Percentiles rank a stretch among this genome's conserved stretches.
Evolutionary conservation across 2,329 filamentous ascomycete species (phyloP).

Genomic region (Cladophialophora immunda): DNA sequence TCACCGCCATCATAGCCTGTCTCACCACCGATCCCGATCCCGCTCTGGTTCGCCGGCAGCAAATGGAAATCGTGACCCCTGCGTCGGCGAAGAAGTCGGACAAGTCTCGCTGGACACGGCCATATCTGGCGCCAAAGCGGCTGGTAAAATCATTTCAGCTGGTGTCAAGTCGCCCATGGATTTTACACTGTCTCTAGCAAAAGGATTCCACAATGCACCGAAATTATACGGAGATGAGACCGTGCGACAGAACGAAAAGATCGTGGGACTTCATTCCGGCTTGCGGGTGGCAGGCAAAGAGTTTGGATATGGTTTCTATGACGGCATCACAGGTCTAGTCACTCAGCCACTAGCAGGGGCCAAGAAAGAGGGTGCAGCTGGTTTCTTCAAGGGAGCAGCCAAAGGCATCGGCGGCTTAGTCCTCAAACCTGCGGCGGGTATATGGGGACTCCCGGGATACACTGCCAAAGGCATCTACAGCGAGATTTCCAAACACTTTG

Average conservation of each 20-base stretch:
- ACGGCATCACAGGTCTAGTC: conserved; percentile 81
- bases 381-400: conserved; percentile 79
- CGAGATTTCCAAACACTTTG: conserved; percentile 75
- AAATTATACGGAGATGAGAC: conserved; percentile 85
- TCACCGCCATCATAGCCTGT: conserved; percentile 25
- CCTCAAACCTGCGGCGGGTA: conserved; percentile 81
- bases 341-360: conserved; percentile 78
- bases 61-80: conserved; percentile 25
- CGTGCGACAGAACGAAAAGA: conserved; percentile 78
- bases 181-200: conserved; percentile 80
- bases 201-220: conserved; percentile 88
- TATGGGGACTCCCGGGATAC: conserved; percentile 80
- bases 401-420: conserved; percentile 84
- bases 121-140: conserved; percentile 71
- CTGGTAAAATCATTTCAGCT: conserved; percentile 76
- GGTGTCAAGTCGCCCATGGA: conserved; percentile 84
- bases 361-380: conserved; percentile 70
- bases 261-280: conserved; percentile 79
- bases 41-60: conserved; percentile 29
- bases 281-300: conserved; percentile 80
- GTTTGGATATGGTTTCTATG: conserved; percentile 79
- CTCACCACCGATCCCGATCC: conserved; percentile 40
- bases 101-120: conserved; percentile 64
- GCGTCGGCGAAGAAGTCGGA: conserved; percentile 42
- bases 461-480: conserved; percentile 83